Evolutionary conservation across 441 rosid genomes (phyloP).

Genomic region (Gossypium gossypioides): DNA sequence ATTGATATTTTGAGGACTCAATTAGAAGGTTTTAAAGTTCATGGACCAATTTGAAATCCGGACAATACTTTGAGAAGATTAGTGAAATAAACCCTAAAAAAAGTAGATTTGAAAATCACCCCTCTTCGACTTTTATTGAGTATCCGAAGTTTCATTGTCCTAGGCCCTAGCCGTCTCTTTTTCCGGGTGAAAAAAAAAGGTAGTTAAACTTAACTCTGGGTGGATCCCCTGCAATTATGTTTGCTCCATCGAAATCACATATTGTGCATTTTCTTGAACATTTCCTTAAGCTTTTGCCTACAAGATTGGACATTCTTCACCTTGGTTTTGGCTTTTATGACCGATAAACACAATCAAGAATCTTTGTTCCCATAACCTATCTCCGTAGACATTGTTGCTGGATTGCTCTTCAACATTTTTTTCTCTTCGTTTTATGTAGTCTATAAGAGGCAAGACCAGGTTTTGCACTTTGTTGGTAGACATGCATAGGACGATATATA

Average conservation of each 20-base stretch:
- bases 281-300: neutral
- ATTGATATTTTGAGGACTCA: too few relatives aligned
- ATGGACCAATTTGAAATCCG: too few relatives aligned
- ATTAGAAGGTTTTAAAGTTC: too few relatives aligned
- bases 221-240: constrained; percentile 6
- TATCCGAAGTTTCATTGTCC: neutral
- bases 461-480: neutral
- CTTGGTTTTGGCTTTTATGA: neutral
- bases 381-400: constrained; percentile 13
- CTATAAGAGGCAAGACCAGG: constrained; percentile 11
- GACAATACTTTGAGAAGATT: too few relatives aligned
- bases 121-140: neutral
- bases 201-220: neutral
- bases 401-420: neutral
- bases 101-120: neutral
- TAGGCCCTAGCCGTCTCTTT: neutral
- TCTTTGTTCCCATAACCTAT: constrained; percentile 13
- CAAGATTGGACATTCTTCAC: neutral
- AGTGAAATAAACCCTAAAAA: too few relatives aligned
- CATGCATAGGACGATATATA: neutral
- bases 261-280: constrained; percentile 19
- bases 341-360: constrained; percentile 1
- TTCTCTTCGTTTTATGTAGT: neutral
- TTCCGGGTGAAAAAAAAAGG: neutral
- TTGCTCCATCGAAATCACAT: constrained; percentile 4